Conservation (phyloP, 2,329 filamentous ascomycete species). For the Hymenoscyphus occultus region DNA sequence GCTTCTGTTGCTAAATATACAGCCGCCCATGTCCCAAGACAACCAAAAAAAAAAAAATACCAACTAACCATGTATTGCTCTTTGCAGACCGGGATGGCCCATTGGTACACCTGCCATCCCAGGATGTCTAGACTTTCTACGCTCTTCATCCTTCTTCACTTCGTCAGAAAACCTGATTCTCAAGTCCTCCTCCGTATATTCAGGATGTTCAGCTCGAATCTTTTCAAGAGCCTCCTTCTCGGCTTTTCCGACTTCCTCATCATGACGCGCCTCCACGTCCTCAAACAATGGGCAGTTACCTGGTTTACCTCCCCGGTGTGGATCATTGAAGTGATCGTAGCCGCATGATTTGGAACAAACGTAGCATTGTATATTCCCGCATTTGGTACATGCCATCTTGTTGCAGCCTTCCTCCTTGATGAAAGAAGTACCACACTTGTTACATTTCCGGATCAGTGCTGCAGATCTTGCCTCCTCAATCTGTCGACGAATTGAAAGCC, state of each 20-base stretch:
- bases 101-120: neutral
- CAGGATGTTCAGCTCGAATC: slow-evolving; percentile 57
- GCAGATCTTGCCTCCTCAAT: slow-evolving; percentile 84
- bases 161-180: slow-evolving; percentile 56
- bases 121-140: slow-evolving; percentile 21
- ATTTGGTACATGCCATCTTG: slow-evolving; percentile 73
- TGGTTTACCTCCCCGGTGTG: slow-evolving; percentile 42
- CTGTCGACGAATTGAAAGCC: slow-evolving; percentile 57
- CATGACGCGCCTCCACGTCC: slow-evolving; percentile 54
- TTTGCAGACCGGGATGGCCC: neutral
- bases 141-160: slow-evolving; percentile 45
- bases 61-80: slow-evolving; percentile 14
- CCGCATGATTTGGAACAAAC: slow-evolving; percentile 64
- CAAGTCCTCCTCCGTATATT: slow-evolving; percentile 55
- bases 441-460: slow-evolving; percentile 75
- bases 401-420: slow-evolving; percentile 80
- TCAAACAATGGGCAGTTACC: slow-evolving; percentile 70
- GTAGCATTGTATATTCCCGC: slow-evolving; percentile 59
- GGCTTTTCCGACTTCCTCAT: slow-evolving; percentile 60
- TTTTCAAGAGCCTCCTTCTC: slow-evolving; percentile 55
- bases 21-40: too few relatives aligned
- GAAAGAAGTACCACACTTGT: slow-evolving; percentile 61
- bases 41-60: neutral
- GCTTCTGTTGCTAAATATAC: too few relatives aligned
- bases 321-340: slow-evolving; percentile 70